A percentile compares a stretch with the other conserved stretches of the same genome.
Conservation (phyloP, 2,329 filamentous ascomycete species). For the Aspergillus sp. region DNA sequence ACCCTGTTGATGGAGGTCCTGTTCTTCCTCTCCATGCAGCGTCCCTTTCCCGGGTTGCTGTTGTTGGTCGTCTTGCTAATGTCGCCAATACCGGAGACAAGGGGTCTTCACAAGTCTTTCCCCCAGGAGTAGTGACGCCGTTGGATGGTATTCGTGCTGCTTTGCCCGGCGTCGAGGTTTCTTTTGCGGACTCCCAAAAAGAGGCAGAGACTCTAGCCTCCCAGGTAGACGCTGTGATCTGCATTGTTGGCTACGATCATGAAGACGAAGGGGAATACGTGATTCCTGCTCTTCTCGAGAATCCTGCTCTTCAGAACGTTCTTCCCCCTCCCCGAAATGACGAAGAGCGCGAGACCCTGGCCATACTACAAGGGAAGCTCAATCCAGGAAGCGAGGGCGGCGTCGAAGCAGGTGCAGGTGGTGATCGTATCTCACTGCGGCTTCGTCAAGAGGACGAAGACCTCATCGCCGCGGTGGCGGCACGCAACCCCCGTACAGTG, state of each 20-base stretch:
- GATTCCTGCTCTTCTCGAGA: constrained; percentile 4
- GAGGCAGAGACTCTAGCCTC: constrained; percentile 1
- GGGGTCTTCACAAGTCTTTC: constrained; percentile 11
- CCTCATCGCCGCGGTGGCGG: neutral
- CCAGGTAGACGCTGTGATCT: constrained; percentile 9
- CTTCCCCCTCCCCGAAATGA: neutral
- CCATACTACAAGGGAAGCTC: constrained; percentile 2
- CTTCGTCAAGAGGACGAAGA: constrained; percentile 5
- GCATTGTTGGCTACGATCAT: constrained; percentile 10
- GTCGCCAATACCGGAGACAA: constrained; percentile 11
- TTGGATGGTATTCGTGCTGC: constrained; percentile 6
- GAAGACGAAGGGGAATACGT: constrained; percentile 14
- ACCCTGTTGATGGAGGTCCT: neutral
- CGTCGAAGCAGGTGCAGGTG: constrained; percentile 3
- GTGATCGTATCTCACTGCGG: constrained; percentile 8
- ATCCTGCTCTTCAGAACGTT: neutral
- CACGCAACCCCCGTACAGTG: constrained; percentile 1
- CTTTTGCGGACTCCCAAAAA: neutral
- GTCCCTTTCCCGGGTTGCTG: constrained; percentile 1
- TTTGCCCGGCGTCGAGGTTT: neutral
- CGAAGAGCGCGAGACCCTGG: neutral
- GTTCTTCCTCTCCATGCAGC: constrained; percentile 6
- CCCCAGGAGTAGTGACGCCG: constrained; percentile 6
- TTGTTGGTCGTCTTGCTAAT: constrained; percentile 10
- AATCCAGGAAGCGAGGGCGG: neutral